phyloP scores from a whole-genome alignment of 129 eudicot genomes.

The Saposhnikovia divaricata region DNA sequence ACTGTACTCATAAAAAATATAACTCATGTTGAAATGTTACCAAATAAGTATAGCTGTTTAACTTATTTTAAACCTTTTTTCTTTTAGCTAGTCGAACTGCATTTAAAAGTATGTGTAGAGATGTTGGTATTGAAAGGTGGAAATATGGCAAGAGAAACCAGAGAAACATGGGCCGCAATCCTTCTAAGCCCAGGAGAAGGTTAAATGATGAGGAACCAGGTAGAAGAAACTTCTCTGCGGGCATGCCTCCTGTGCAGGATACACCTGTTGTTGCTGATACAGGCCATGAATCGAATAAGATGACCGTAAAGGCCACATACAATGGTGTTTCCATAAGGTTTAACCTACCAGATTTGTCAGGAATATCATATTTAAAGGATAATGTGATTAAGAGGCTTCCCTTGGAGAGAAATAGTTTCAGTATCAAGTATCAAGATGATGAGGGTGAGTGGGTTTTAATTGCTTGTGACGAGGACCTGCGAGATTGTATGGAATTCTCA shows the following conservation, averaged over 20 bases:
- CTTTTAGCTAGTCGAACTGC: background rate
- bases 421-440: background rate
- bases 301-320: conserved; percentile 44
- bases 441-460: background rate
- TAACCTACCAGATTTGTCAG: conserved; percentile 58
- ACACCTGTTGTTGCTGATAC: too few relatives aligned
- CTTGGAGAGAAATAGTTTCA: background rate
- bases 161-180: too few relatives aligned
- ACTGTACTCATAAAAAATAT: too few relatives aligned
- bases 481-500: background rate
- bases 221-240: too few relatives aligned
- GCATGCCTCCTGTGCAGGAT: too few relatives aligned
- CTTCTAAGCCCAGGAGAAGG: background rate
- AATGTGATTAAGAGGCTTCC: background rate
- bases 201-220: background rate
- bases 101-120: background rate
- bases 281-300: background rate
- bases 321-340: conserved; percentile 38
- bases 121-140: background rate
- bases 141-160: too few relatives aligned
- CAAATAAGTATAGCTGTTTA: too few relatives aligned
- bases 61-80: too few relatives aligned
- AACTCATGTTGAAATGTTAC: too few relatives aligned
- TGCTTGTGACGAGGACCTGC: conserved; percentile 10
- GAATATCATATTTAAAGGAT: background rate